These are phyloP conservation scores for Quercus phellos DNA, from an alignment of 331 rosid species.

Conservation along the genomic window DNA sequence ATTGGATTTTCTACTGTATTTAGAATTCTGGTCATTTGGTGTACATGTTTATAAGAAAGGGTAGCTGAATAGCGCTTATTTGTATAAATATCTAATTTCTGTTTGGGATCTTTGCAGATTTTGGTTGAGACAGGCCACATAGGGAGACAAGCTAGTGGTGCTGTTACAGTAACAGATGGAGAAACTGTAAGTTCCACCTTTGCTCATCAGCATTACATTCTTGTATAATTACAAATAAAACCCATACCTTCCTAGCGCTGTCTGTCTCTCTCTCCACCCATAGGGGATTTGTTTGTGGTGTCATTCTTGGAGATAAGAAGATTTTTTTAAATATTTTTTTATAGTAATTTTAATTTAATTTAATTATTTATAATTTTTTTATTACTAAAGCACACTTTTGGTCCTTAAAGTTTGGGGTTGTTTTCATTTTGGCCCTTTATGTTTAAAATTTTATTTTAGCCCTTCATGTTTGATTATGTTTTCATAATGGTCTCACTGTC, in stretches of 20 bases:
- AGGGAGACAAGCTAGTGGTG: slow-evolving; percentile 93
- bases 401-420: too few species aligned
- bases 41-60: neutral
- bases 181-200: slow-evolving; percentile 75
- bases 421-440: too few species aligned
- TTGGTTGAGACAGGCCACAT: slow-evolving; percentile 96
- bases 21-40: neutral
- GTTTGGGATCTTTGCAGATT: slow-evolving; percentile 52
- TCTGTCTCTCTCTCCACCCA: neutral
- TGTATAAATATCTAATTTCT: slow-evolving; percentile 10
- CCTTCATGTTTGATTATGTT: too few species aligned
- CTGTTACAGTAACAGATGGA: slow-evolving; percentile 92
- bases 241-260: neutral
- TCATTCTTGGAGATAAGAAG: neutral
- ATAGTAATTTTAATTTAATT: too few species aligned
- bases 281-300: neutral
- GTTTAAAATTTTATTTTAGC: too few species aligned
- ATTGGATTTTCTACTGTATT: neutral
- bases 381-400: too few species aligned
- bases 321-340: neutral
- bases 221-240: slow-evolving; percentile 1
- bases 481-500: too few species aligned
- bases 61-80: neutral
- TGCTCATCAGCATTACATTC: slow-evolving; percentile 9
- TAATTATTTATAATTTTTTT: too few species aligned